These are phyloP conservation scores for Ceratocystis papillata DNA, from an alignment of 2,329 filamentous ascomycete genomes.

Conservation along the genomic window DNA sequence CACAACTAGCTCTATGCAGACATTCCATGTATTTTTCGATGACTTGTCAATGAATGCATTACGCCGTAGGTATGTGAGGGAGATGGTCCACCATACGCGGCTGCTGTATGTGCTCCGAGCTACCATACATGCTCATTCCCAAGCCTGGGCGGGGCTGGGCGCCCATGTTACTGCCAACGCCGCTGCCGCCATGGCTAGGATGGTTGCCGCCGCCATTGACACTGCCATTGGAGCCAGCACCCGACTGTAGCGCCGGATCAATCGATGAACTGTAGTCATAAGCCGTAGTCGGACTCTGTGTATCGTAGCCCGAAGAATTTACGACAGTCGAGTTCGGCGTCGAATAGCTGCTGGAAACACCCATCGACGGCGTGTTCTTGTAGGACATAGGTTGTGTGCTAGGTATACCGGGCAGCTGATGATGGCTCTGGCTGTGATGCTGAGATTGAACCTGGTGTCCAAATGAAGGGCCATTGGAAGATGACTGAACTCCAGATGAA, in stretches of 20 bases:
- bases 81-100: constrained; percentile 20
- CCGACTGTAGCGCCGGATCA: constrained; percentile 50
- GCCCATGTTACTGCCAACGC: not conserved
- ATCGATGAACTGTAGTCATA: constrained; percentile 48
- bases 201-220: not conserved
- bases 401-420: constrained; percentile 20
- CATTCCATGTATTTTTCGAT: not conserved
- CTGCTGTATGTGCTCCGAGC: constrained; percentile 18
- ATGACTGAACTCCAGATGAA: constrained; percentile 13
- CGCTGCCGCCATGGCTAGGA: not conserved
- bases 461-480: not conserved
- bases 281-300: constrained; percentile 26
- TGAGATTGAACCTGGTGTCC: constrained; percentile 5
- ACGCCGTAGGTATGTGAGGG: constrained; percentile 20
- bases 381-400: constrained; percentile 15
- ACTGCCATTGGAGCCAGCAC: not conserved
- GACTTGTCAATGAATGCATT: not conserved
- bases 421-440: not conserved
- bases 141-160: constrained; percentile 3
- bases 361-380: constrained; percentile 20
- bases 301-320: constrained; percentile 22
- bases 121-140: not conserved
- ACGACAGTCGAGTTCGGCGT: constrained; percentile 22
- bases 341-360: constrained; percentile 20
- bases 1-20: not conserved